Evolutionary conservation across 2,329 filamentous ascomycete genomes (phyloP), one percentile per base, ranked within the genome.

Genomic region (Acrocalymma vagum): DNA sequence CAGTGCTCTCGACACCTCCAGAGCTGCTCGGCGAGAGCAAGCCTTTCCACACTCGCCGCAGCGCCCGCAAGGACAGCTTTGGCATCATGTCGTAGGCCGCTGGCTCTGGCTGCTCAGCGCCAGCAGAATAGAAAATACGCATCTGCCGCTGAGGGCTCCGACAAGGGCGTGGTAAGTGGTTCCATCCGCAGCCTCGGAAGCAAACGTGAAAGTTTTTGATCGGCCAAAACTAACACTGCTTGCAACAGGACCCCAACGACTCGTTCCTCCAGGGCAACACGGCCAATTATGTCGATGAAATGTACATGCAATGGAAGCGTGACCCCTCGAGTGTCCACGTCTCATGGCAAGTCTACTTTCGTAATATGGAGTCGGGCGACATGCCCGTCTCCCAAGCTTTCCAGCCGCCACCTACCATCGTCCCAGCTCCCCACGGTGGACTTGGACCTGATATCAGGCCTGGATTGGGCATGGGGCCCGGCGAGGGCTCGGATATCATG

Each of bases 341-440:
- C 63, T 99, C 94, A 71, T 99, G 94, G 94, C 93, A 96, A 78
- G 86, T 95, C 69, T 99, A 99, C 82, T 99, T 99, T 83, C 90
- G 86, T 78, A 99, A 99, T 78, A 96, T 99, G 88, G 94, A 99
- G 79, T 88, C 85, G 56, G 94, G 94, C 71, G 89, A 94, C 66
- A 97, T 99, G 90, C 93, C 93, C 69, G 90, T 95, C 69, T 94
- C 93, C 51, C 89, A 95, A 75, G 94, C 94, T 59, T 99, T 99
- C 79, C 91, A 91, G 55, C 92, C 94, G 55, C 94, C 94, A 30
- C 94, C 94, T 11, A 96, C 88, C 58, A 84, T 99, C 57, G 86
- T 97, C 35, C 90, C 92, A 40, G 83, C 84, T 56, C 87, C 90
- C 36, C 85, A 86, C 29, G 90, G 89, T 49, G 88, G 88, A 58